Evolutionary conservation across 2,329 filamentous ascomycete genomes (phyloP), one percentile per base, ranked within the genome.

Genomic region (Aspergillus thermomutatus): DNA sequence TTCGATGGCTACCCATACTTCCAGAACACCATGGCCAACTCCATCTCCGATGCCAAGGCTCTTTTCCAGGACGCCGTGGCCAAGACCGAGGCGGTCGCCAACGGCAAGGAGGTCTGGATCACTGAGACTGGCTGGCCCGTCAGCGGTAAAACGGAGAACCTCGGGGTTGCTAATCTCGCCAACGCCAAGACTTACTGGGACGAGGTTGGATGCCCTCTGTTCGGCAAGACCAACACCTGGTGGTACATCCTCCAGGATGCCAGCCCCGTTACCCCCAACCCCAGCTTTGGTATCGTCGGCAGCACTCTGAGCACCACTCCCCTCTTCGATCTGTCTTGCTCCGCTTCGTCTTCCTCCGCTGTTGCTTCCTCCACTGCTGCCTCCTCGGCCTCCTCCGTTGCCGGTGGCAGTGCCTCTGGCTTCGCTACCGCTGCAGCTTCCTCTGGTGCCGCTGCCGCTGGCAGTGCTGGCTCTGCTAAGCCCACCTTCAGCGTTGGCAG

Each of bases 111-210:
- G 19, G 83, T 95, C 65, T 94, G 90, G 90, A 83, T 95, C 60
- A 94, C 91, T 27, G 91, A 96, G 82, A 94, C 91, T 17, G 92
- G 92, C 62, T 94, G 90, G 85, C 91, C 92, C 50, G 85, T 92
- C 53, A 85, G 81, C 66, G 92, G 91, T 55, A 77, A 83, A 62
- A 81, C 77, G 1, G 76, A 82, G 60, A 86, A 86, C 64, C 70
- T 83, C 50, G 90, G 85, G 43, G 81, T 88, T 9, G 80, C 92
- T 5, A 86, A 80, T 37, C 60, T 77, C 31, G 77, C 81, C 53
- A 92, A 93, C 69, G 90, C 92, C 46, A 81, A 90, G 78, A 82
- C 75, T n/a, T 96, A 85, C 82, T 96, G 90, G 89, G 81, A 90
- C 65, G 79, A 88, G 48, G 88, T 93, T 52, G 89, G 86, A 52